Conservation (phyloP, 148 eudicot species). For the Cornus suecica region DNA sequence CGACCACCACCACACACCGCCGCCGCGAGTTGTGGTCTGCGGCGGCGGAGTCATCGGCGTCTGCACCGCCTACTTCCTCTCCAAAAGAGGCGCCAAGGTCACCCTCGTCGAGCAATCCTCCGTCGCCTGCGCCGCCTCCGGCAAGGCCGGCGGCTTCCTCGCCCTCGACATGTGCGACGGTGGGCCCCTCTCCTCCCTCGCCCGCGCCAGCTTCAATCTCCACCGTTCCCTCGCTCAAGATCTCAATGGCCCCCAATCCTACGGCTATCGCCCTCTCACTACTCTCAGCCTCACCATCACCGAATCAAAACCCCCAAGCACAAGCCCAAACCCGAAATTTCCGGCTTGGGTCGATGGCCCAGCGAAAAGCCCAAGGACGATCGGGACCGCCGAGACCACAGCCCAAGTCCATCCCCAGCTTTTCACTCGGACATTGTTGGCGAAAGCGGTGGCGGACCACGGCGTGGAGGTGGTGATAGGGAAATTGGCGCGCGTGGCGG, state of each 20-base stretch:
- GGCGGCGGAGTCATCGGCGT: slow-evolving; percentile 97
- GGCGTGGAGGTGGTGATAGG: slow-evolving; percentile 73
- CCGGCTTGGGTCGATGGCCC: slow-evolving; percentile 84
- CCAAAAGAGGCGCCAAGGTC: slow-evolving; percentile 63
- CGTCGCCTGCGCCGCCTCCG: slow-evolving; percentile 87
- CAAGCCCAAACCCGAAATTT: background rate
- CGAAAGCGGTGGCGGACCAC: slow-evolving; percentile 57
- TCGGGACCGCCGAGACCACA: slow-evolving; percentile 64
- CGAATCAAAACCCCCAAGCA: slow-evolving; percentile 22
- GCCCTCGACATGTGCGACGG: slow-evolving; percentile 85
- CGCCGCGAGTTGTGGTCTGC: slow-evolving; percentile 59
- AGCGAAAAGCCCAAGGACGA: slow-evolving; percentile 34
- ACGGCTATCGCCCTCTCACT: slow-evolving; percentile 74
- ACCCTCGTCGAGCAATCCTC: slow-evolving; percentile 75
- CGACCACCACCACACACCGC: slow-evolving; percentile 19
- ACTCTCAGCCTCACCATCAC: slow-evolving; percentile 54
- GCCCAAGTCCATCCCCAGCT: slow-evolving; percentile 83
- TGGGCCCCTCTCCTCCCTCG: slow-evolving; percentile 61
- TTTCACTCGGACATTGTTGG: slow-evolving; percentile 56
- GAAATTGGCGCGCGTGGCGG: slow-evolving; percentile 49
- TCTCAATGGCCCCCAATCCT: slow-evolving; percentile 53
- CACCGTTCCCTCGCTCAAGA: slow-evolving; percentile 59
- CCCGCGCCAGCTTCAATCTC: slow-evolving; percentile 73
- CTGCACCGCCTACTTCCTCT: slow-evolving; percentile 75
- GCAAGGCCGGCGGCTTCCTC: slow-evolving; percentile 87